Evolutionary conservation across 805 yeast species (phyloP), one percentile per base, ranked within the genome.

Genomic region (Kazachstania kunashirensis): DNA sequence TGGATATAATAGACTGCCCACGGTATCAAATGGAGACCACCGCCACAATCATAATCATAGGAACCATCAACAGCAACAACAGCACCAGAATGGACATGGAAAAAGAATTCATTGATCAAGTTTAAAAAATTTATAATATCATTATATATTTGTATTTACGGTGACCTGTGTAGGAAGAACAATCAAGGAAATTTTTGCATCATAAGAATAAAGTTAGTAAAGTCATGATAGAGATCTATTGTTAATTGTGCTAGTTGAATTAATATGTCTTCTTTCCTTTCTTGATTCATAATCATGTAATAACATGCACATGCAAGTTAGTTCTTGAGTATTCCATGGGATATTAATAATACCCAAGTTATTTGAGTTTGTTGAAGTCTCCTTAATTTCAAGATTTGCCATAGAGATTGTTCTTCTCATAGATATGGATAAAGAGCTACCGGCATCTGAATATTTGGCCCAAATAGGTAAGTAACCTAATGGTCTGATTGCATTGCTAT

Each of bases 291-390:
- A 48, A 15, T 52, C 59, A 37, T 56, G 60, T 23, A 56, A 35
- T 4, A 53, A 41, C 55, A 57, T 50, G 25, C 55, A 51, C 62
- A 57, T 57, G 32, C 59, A 56, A 3, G 60, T 49, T 20, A 57
- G 37, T 4, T 49, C 47, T 31, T 51, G 50, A 1, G 61, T 52
- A 36, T 45, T 47, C 47, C 49, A 44, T 0, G 60, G 56, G 6
- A 54, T 40, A 16, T 47, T 40, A n/a, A 41, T 17, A 7, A 44
- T 34, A 4, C 53, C 50, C 7, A 7, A 13, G 17, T 36, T 32
- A n/a, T 21, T 24, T 5, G 37, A 23, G 3, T 17, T 9, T 16
- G 19, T 31, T 25, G 23, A 3, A 3, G 35, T 33, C 33, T 53
- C 62, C n/a, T 44, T 46, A 6, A 53, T 40, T 23, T 45, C 45